Conservation (phyloP, 73 alveolate species). For the Paramecium bursaria region DNA sequence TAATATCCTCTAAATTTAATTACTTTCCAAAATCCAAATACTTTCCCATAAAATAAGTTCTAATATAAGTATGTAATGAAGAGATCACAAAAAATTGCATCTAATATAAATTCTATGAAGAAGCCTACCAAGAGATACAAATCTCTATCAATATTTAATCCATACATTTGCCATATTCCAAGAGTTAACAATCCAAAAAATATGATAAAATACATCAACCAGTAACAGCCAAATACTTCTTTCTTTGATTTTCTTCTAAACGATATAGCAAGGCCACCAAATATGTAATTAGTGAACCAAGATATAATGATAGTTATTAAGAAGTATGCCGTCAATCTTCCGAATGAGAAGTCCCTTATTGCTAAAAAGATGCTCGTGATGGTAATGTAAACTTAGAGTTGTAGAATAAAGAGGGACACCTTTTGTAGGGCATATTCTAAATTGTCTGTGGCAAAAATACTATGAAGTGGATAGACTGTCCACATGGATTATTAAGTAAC, state of each 20-base stretch:
- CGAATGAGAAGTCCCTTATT: conserved; percentile 1
- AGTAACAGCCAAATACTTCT: conserved; percentile 19
- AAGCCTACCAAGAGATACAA: conserved; percentile 43
- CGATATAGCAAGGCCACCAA: conserved; percentile 18
- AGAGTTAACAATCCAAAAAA: too few relatives aligned
- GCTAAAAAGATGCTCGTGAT: conserved; percentile 36
- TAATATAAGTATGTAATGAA: conserved; percentile 4
- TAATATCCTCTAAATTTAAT: neutral
- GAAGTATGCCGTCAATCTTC: conserved; percentile 44
- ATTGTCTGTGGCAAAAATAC: conserved; percentile 1
- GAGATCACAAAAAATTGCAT: conserved; percentile 20
- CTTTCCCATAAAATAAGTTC: conserved; percentile 10
- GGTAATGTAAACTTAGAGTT: conserved; percentile 36
- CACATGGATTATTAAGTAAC: conserved; percentile 1
- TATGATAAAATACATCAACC: conserved; percentile 14
- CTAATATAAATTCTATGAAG: conserved; percentile 19
- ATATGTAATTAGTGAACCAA: conserved; percentile 11
- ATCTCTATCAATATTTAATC: conserved; percentile 2
- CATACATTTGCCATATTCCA: conserved; percentile 60
- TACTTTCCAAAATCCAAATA: conserved; percentile 1
- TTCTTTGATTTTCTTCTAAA: conserved; percentile 11
- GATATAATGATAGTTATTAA: too few relatives aligned
- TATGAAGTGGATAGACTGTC: conserved; percentile 46
- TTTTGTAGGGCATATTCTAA: conserved; percentile 22
- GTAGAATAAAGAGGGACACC: conserved; percentile 9